These are phyloP conservation scores for Nemania sp. DNA, from an alignment of 2,329 filamentous ascomycete species.

Conservation along the genomic window DNA sequence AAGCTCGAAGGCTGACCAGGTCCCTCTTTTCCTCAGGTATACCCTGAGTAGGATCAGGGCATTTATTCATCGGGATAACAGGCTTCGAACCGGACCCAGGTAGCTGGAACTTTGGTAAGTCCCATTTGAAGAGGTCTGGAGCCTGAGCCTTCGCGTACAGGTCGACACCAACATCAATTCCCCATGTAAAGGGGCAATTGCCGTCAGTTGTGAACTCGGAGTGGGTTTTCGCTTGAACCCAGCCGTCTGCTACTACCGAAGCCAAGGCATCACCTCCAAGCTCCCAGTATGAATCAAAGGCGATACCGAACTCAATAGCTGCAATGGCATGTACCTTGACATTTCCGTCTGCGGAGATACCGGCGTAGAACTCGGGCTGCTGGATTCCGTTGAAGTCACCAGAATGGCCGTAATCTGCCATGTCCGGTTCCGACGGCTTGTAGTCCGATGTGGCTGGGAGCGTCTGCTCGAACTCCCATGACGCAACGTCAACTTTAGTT, in stretches of 20 bases:
- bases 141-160: constrained; percentile 15
- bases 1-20: background rate
- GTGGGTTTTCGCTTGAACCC: constrained; percentile 10
- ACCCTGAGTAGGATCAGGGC: background rate
- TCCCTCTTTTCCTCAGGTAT: constrained; percentile 9
- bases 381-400: constrained; percentile 13
- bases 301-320: constrained; percentile 5
- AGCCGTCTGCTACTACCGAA: constrained; percentile 6
- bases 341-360: constrained; percentile 6
- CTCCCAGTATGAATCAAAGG: background rate
- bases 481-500: constrained; percentile 1
- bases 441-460: background rate
- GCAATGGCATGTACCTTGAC: constrained; percentile 9
- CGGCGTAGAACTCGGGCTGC: constrained; percentile 9
- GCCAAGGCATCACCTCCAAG: constrained; percentile 4
- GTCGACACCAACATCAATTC: constrained; percentile 7
- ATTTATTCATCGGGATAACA: constrained; percentile 11
- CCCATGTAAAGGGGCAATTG: constrained; percentile 14
- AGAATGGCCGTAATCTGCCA: background rate
- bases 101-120: background rate
- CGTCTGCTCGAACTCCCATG: constrained; percentile 14
- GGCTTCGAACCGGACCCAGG: constrained; percentile 7
- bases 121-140: background rate
- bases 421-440: constrained; percentile 7
- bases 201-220: constrained; percentile 3